phyloP scores from a whole-genome alignment of 805 yeast genomes.

The Saturnispora dispora region DNA sequence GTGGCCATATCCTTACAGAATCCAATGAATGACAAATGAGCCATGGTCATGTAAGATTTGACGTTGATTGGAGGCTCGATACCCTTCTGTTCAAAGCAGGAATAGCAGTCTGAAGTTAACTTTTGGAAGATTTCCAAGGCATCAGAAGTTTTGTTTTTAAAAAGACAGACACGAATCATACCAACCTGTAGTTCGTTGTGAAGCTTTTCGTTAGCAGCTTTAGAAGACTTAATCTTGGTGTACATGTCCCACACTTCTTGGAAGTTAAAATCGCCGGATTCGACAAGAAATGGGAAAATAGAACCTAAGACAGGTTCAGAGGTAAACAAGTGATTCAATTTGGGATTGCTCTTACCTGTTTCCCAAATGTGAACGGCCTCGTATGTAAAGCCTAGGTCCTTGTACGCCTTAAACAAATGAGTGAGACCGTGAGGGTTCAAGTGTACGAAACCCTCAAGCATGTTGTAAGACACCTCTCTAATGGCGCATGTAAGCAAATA shows the following conservation, averaged over 20 bases:
- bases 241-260: slow-evolving; percentile 52
- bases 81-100: slow-evolving; percentile 23
- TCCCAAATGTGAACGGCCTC: slow-evolving; percentile 71
- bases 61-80: slow-evolving; percentile 31
- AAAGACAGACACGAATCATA: slow-evolving; percentile 64
- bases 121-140: slow-evolving; percentile 59
- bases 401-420: slow-evolving; percentile 48
- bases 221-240: slow-evolving; percentile 30
- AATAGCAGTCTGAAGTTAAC: slow-evolving; percentile 44
- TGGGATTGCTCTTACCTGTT: slow-evolving; percentile 40
- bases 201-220: slow-evolving; percentile 24
- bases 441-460: slow-evolving; percentile 34
- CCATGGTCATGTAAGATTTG: slow-evolving; percentile 52
- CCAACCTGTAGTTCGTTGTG: slow-evolving; percentile 51
- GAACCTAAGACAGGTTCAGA: slow-evolving; percentile 61
- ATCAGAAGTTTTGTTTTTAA: slow-evolving; percentile 52
- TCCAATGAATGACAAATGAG: slow-evolving; percentile 73
- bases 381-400: slow-evolving; percentile 49
- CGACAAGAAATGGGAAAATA: slow-evolving; percentile 56
- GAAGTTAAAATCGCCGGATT: slow-evolving; percentile 49
- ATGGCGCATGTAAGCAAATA: slow-evolving; percentile 40
- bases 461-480: slow-evolving; percentile 43
- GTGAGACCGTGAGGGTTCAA: slow-evolving; percentile 47
- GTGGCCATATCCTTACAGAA: slow-evolving; percentile 62
- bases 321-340: slow-evolving; percentile 38